These are phyloP conservation scores for Eimeria falciformis DNA, from an alignment of 169 alveolate species.

Conservation along the genomic window DNA sequence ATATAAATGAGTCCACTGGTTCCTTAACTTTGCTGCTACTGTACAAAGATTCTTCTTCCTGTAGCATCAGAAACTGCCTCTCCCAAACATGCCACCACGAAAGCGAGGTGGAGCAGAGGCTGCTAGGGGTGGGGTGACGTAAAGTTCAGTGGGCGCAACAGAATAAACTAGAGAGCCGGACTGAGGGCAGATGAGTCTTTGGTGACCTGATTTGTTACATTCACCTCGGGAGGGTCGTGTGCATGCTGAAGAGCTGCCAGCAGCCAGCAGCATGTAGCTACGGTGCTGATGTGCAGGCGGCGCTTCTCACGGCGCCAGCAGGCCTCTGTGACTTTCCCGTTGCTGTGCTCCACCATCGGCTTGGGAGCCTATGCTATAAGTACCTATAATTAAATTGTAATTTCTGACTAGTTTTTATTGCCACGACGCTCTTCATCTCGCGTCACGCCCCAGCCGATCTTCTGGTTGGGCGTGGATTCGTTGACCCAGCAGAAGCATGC, in stretches of 20 bases:
- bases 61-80: no score
- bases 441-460: constrained; percentile 66
- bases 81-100: no score
- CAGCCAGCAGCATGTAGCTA: constrained; percentile 76
- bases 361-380: constrained; percentile 63
- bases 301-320: constrained; percentile 76
- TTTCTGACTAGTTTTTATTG: constrained; percentile 66
- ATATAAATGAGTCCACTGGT: no score
- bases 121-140: no score
- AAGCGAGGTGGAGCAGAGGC: no score
- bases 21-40: no score
- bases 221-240: background rate
- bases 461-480: constrained; percentile 73
- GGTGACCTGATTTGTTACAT: background rate
- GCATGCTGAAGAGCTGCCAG: constrained; percentile 75
- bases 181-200: constrained; percentile 15
- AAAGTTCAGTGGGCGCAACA: no score
- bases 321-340: constrained; percentile 71
- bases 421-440: constrained; percentile 71
- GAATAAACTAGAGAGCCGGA: background rate
- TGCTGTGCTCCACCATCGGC: constrained; percentile 57
- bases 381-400: constrained; percentile 51
- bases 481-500: constrained; percentile 76
- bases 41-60: no score
- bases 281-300: constrained; percentile 78